Base-by-base conservation (phyloP, 2,329 filamentous ascomycete species). In the Fusarium nodosum region DNA sequence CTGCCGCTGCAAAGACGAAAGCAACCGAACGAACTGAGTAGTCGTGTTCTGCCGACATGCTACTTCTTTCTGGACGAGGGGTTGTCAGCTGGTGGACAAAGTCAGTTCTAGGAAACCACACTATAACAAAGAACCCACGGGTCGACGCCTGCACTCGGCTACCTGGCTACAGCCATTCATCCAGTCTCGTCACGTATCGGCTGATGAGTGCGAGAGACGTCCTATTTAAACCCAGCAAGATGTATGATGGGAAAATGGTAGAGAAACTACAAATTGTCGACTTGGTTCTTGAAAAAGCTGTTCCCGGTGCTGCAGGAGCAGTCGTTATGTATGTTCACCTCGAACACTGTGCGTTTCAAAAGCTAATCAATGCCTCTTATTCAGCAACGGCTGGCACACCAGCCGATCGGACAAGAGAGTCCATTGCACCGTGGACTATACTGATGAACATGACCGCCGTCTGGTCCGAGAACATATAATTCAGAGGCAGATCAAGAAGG, bases 291-390 rank as follows among this genome's bases (percentile, higher is more conserved):
- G 4, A 10, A 12, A 38, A 38, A 3, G 18, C 36, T 6, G 2
- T 38, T 7, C n/a, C 28, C 2, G n/a, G 13, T 10, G n/a, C 28
- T 8, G 7, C 9, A 3, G 20, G 30, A 16, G 45, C 45, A 8
- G 9, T 31, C 5, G 45, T 47, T 7, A 10, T 47, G 45, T 47
- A 15, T 16, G 28, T 47, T 31, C 7, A 15, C 8, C 8, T 28
- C 2, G 2, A 4, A 13, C 4, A 18, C 2, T 12, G 1, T n/a
- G 7, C 11, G 11, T 11, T 7, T 3, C 0, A 7, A n/a, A 4
- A 3, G 16, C 5, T n/a, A 3, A 45, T 20, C 26, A 3, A 45
- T 10, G 2, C 2, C 18, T 20, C 4, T 3, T n/a, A 3, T 28
- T 2, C 1, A 45, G 42, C 3, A 31, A 13, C n/a, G 26, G 12